Base-by-base conservation (phyloP, 768 basidiomycete genomes). In the Calvatia gigantea region DNA sequence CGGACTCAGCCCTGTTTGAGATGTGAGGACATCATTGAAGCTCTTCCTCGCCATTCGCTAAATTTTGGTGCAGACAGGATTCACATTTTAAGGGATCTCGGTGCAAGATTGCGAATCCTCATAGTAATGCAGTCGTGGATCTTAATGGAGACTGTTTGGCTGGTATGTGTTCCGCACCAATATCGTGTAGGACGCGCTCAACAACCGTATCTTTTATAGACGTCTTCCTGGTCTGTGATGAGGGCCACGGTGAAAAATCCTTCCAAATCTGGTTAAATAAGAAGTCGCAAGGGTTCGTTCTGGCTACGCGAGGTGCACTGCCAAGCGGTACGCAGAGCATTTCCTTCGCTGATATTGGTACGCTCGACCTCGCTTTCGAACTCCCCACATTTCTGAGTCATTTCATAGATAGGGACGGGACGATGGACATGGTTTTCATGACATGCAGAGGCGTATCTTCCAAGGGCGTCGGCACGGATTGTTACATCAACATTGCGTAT, bases 91-190 rank as follows among this genome's bases (percentile, higher is more conserved):
- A 76, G 19, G 85, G 82, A 12, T 61, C 75, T 27, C 83, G 85
- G 39, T 99, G 97, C 70, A 78, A 72, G 8, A 68, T 93, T n/a
- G 81, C 91, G 9, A 85, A 87, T 60, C 95, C 96, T 4, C 97
- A 98, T 66, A 94, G 90, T 65, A 97, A 95, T 69, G 95, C 94
- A 0, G 88, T 94, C 15, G 81, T 98, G 4, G 97, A 99, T 64
- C 73, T 99, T 35, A 84, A 98, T 58, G 97, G 97, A 11, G 97
- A 99, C 68, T 98, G 97, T 68, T 77, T 97, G 3, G 93, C 95
- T 59, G 93, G 93, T 89, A 58, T 35, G 57, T 56, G 12, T 38
- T 21, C 19, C n/a, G 14, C 8, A n/a, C n/a, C n/a, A n/a, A n/a
- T n/a, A n/a, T n/a, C n/a, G n/a, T n/a, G n/a, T n/a, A n/a, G n/a